These are phyloP conservation scores for Ceratocystis destructans DNA, from an alignment of 2,329 filamentous ascomycete species.

Conservation along the genomic window DNA sequence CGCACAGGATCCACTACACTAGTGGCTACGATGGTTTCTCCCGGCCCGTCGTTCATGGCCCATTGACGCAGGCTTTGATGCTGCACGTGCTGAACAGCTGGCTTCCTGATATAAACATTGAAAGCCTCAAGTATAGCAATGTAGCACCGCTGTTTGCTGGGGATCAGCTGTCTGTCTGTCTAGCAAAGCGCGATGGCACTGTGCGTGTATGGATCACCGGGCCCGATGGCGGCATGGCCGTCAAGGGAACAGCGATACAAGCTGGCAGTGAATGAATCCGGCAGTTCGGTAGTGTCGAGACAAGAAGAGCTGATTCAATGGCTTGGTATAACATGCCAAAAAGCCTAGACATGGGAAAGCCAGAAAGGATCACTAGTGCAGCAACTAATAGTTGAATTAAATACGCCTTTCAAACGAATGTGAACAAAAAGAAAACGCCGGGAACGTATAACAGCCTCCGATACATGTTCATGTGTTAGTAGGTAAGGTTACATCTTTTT, in stretches of 20 bases:
- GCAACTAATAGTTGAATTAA: neutral
- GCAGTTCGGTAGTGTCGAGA: too few relatives aligned
- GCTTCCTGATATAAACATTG: conserved; percentile 28
- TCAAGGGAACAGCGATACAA: conserved; percentile 38
- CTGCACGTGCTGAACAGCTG: conserved; percentile 31
- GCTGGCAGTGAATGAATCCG: neutral
- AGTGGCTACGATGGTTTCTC: conserved; percentile 58
- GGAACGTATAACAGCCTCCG: neutral
- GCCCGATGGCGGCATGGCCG: conserved; percentile 46
- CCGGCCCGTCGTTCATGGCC: conserved; percentile 72
- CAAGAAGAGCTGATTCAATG: neutral
- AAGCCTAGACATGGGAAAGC: neutral
- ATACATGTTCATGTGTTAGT: neutral
- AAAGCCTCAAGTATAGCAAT: conserved; percentile 62
- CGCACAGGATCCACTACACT: conserved; percentile 79
- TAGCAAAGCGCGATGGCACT: conserved; percentile 31
- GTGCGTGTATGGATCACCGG: conserved; percentile 50
- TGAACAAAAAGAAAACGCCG: neutral
- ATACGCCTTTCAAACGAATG: neutral
- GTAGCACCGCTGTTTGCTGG: conserved; percentile 65
- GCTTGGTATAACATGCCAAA: neutral
- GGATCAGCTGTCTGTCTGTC: conserved; percentile 56
- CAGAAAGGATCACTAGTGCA: neutral
- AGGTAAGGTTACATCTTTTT: neutral
- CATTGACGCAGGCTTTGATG: conserved; percentile 65